Evolutionary conservation across 202 grass and related monocot species (phyloP).

Genomic region (Carex sylvatica): DNA sequence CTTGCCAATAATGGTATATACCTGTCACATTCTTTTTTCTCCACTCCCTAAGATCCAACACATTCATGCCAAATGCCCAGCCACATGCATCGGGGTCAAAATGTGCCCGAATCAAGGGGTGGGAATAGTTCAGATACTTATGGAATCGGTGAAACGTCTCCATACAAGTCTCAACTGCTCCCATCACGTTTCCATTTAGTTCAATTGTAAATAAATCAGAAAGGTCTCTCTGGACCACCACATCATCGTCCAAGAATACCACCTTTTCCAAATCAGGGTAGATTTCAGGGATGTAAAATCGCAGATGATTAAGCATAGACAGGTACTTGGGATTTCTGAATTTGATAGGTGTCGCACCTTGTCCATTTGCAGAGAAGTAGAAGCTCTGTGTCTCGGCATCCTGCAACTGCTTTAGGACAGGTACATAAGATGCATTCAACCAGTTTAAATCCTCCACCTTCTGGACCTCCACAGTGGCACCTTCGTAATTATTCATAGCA

Average conservation of each 20-base stretch:
- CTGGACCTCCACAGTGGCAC: conserved; percentile 80
- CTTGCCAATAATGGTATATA: conserved; percentile 99
- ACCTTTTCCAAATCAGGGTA: conserved; percentile 83
- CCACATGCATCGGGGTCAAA: conserved; percentile 99
- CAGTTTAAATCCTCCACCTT: conserved; percentile 92
- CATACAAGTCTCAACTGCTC: conserved; percentile 98
- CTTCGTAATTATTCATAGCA: conserved; percentile 67
- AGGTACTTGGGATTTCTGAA: conserved; percentile 98
- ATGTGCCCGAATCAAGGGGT: conserved; percentile 86
- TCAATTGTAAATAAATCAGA: conserved; percentile 71
- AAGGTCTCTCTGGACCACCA: conserved; percentile 86
- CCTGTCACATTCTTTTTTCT: conserved; percentile 93
- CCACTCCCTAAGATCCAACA: conserved; percentile 92
- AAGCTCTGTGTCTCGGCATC: conserved; percentile 82
- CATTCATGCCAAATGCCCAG: conserved; percentile 99
- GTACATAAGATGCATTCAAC: conserved; percentile 93
- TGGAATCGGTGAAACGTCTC: conserved; percentile 99
- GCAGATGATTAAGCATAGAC: conserved; percentile 97
- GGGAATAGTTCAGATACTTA: conserved; percentile 97
- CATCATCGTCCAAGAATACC: conserved; percentile 96
- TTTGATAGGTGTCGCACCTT: conserved; percentile 71
- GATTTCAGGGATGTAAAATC: conserved; percentile 97
- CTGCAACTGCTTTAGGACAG: conserved; percentile 93
- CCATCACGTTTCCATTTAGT: conserved; percentile 96
- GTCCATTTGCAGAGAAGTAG: conserved; percentile 88